Evolutionary conservation across 1,284 basidiomycete genomes (phyloP).

Genomic region (Pulveroboletus sp.): DNA sequence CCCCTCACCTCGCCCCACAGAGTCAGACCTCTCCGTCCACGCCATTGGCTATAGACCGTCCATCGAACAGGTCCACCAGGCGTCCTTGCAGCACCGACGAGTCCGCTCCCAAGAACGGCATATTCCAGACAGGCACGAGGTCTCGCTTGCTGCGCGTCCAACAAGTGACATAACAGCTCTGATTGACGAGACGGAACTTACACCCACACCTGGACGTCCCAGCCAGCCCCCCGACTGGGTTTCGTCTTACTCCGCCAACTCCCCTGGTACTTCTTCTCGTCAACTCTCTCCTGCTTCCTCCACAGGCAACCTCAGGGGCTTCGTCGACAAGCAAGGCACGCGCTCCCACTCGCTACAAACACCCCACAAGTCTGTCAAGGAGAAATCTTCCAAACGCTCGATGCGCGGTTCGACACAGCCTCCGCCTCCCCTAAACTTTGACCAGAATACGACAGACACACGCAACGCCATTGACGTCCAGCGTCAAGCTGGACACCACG

Average conservation of each 20-base stretch:
- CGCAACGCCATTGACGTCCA: constrained; percentile 14
- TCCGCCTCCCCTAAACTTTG: constrained; percentile 29
- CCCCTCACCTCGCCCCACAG: constrained; percentile 27
- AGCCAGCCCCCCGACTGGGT: constrained; percentile 27
- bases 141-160: constrained; percentile 38
- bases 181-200: constrained; percentile 32
- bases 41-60: constrained; percentile 4
- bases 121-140: constrained; percentile 34
- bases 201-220: constrained; percentile 27
- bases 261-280: constrained; percentile 22
- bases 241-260: constrained; percentile 21
- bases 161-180: constrained; percentile 22
- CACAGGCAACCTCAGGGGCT: constrained; percentile 41
- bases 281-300: constrained; percentile 41
- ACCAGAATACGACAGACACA: constrained; percentile 13
- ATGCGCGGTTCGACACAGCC: constrained; percentile 33
- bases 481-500: constrained; percentile 22
- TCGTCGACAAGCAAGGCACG: constrained; percentile 25
- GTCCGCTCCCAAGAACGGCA: constrained; percentile 35
- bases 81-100: constrained; percentile 28
- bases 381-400: constrained; percentile 31
- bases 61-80: constrained; percentile 26
- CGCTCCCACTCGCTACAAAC: constrained; percentile 3
- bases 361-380: constrained; percentile 4
- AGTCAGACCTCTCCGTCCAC: constrained; percentile 20